Conservation (phyloP, 768 basidiomycete genomes). For the Tremella mesenterica region DNA sequence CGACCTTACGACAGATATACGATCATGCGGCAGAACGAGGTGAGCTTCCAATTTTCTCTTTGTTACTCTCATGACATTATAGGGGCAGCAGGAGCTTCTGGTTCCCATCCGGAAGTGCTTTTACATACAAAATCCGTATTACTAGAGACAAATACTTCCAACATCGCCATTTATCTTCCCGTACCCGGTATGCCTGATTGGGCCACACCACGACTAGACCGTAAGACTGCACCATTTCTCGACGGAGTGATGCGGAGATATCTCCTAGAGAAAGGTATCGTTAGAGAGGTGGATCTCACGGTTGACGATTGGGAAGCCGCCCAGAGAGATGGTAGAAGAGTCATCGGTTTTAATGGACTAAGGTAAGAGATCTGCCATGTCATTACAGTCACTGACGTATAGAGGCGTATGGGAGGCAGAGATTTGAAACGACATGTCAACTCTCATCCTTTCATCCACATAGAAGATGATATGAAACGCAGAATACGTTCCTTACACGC, state of each 20-base stretch:
- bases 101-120: slow-evolving; percentile 23
- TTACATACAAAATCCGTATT: slow-evolving; percentile 20
- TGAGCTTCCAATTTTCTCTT: too few relatives aligned
- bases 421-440: too few relatives aligned
- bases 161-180: slow-evolving; percentile 25
- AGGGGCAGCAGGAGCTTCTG: too few relatives aligned
- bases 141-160: slow-evolving; percentile 33
- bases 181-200: slow-evolving; percentile 8
- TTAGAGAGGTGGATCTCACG: slow-evolving; percentile 24
- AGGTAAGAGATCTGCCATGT: slow-evolving; percentile 14
- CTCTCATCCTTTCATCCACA: too few relatives aligned
- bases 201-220: slow-evolving; percentile 20
- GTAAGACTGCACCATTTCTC: slow-evolving; percentile 11
- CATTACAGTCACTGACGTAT: background rate
- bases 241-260: slow-evolving; percentile 31
- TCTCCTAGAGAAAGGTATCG: slow-evolving; percentile 16
- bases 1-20: slow-evolving; percentile 22
- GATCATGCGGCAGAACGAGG: slow-evolving; percentile 17
- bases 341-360: slow-evolving; percentile 37
- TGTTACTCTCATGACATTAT: too few relatives aligned
- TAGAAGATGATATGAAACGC: too few relatives aligned
- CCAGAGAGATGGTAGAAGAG: slow-evolving; percentile 10
- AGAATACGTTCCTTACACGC: too few relatives aligned
- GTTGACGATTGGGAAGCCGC: slow-evolving; percentile 15
- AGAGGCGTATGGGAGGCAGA: slow-evolving; percentile 33